These are phyloP conservation scores for Torrubiellomyces zombiae DNA, from an alignment of 2,329 filamentous ascomycete species.

Conservation along the genomic window DNA sequence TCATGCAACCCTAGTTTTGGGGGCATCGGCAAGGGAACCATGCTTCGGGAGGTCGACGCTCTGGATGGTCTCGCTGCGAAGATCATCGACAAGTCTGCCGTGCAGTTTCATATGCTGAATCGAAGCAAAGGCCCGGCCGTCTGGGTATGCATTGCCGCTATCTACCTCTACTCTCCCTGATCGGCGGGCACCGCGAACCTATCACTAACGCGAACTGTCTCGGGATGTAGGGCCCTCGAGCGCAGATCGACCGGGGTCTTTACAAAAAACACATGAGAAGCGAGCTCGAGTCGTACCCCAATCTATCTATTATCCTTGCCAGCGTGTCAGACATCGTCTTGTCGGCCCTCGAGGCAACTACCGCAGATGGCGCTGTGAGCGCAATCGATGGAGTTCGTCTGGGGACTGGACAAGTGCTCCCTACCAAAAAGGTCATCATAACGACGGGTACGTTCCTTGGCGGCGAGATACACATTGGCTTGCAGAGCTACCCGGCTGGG, in stretches of 20 bases:
- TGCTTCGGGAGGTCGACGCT: conserved; percentile 88
- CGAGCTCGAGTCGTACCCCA: conserved; percentile 62
- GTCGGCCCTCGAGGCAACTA: conserved; percentile 28
- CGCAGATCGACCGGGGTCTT: conserved; percentile 81
- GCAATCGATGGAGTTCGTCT: conserved; percentile 73
- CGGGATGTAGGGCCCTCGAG: conserved; percentile 52
- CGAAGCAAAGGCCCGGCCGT: conserved; percentile 83
- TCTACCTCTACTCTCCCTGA: no score
- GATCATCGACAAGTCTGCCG: conserved; percentile 81
- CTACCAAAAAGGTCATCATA: conserved; percentile 71
- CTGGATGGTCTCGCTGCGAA: conserved; percentile 78
- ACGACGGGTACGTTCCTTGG: conserved; percentile 93
- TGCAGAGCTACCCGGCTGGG: conserved; percentile 71
- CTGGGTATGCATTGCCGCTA: conserved; percentile 43
- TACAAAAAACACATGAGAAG: conserved; percentile 86
- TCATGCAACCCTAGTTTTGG: conserved; percentile 96
- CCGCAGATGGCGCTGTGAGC: conserved; percentile 33
- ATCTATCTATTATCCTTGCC: conserved; percentile 64
- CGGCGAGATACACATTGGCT: conserved; percentile 89
- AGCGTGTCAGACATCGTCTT: conserved; percentile 82
- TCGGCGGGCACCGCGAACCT: no score
- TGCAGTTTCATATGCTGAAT: conserved; percentile 89
- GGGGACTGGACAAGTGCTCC: conserved; percentile 72
- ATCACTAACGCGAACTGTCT: no score
- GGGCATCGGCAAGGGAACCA: conserved; percentile 96